Base-by-base conservation (phyloP, 2,329 filamentous ascomycete species). In the Magnaporthiopsis incrustans region DNA sequence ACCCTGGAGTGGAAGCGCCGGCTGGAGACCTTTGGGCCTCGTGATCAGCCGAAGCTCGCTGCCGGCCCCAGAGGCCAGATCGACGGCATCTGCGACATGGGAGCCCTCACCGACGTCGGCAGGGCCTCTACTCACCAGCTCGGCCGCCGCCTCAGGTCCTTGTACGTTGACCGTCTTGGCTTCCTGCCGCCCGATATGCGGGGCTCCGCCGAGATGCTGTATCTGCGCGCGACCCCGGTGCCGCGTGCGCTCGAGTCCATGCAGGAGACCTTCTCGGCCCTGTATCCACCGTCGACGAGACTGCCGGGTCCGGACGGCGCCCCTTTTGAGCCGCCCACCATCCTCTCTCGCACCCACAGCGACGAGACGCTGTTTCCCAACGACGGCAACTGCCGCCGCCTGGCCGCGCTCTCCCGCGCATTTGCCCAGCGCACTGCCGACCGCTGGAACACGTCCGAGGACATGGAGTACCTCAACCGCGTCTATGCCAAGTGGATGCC, bases 401-500 rank as follows among this genome's bases (percentile, higher is more conserved):
- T 93, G 73, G 85, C 86, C 57, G 83, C 86, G 65, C 80, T 95
- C 14, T 81, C 87, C 1, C 80, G 86, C 35, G 86, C 88, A 4
- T 93, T 92, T 74, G 89, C 89, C 5, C 82, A 90, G 71, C 82
- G 89, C 57, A 83, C 90, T 7, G 89, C 89, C 11, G 82, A 86
- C 56, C 82, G 85, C 71, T 93, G 90, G 89, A 93, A 94, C 72
- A 77, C 82, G 50, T 85, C 89, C 0, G 82, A 88, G 18, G 91
- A 98, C 65, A 94, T 98, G 88, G 83, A 84, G 38, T 93, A 96
- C 73, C 78, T 97, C 30, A 92, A 89, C 70, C 87, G 84, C 66
- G 77, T 90, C 65, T 86, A 93, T 63, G 87, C 89, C 50, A 92
- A 90, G 74, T 96, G 89, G 86, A 96, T 98, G 90, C 91, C 92